These are phyloP conservation scores for Pontederia crassipes DNA, from an alignment of 176 grass and related monocot genomes.

Conservation along the genomic window DNA sequence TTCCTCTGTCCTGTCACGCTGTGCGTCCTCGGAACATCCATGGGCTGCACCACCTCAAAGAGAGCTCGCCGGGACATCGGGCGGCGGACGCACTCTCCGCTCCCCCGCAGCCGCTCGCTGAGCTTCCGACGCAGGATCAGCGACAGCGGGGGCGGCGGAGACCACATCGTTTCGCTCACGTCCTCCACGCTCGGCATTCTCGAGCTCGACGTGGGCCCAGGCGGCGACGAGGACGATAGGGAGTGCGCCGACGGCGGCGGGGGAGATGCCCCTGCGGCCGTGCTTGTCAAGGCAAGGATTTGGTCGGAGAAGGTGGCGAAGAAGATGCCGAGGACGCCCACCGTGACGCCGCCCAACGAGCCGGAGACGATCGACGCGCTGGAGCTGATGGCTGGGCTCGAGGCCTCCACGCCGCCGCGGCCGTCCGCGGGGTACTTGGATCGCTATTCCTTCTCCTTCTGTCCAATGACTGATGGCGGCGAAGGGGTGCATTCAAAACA, in stretches of 20 bases:
- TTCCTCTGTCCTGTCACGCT: background rate
- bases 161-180: conserved; percentile 51
- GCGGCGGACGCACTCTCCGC: conserved; percentile 36
- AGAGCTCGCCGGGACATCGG: conserved; percentile 62
- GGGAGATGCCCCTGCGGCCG: background rate
- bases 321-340: conserved; percentile 49
- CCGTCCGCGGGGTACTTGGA: conserved; percentile 19
- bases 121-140: conserved; percentile 19
- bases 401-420: conserved; percentile 38
- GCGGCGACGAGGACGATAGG: background rate
- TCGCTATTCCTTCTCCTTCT: conserved; percentile 82
- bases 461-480: background rate
- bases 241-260: background rate
- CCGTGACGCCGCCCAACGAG: conserved; percentile 88
- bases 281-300: conserved; percentile 11
- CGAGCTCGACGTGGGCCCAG: conserved; percentile 25
- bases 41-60: conserved; percentile 88
- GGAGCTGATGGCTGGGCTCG: conserved; percentile 75
- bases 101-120: conserved; percentile 44
- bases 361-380: conserved; percentile 72
- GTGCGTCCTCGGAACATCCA: conserved; percentile 4
- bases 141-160: conserved; percentile 10
- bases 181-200: conserved; percentile 60
- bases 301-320: conserved; percentile 11
- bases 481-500: conserved; percentile 5